These are phyloP conservation scores for Phoenix roebelenii DNA, from an alignment of 176 grass and related monocot genomes.

Conservation along the genomic window DNA sequence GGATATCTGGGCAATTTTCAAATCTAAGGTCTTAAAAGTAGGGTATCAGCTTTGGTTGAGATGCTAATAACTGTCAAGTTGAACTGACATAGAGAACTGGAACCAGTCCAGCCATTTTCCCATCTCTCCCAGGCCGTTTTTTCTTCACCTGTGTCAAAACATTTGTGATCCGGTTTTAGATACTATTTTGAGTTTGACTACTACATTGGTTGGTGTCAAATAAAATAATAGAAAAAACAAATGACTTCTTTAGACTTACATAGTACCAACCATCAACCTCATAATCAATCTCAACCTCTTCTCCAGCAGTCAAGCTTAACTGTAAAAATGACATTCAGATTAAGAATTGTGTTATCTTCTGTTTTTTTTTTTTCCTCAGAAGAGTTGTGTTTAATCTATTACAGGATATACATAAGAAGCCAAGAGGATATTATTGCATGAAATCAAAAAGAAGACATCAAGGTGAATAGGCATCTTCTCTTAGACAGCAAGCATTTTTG, in stretches of 20 bases:
- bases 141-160: constrained; percentile 71
- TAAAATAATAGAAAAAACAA: neutral
- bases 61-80: constrained; percentile 20
- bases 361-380: too few relatives aligned
- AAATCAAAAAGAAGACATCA: neutral
- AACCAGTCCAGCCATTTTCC: constrained; percentile 75
- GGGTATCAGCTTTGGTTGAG: neutral
- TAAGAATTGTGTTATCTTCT: constrained; percentile 1
- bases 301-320: constrained; percentile 82
- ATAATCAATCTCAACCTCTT: constrained; percentile 95
- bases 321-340: constrained; percentile 32
- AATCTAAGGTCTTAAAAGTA: too few relatives aligned
- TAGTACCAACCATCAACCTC: constrained; percentile 99
- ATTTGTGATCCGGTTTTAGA: too few relatives aligned
- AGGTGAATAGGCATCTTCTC: neutral
- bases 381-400: neutral
- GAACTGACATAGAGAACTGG: constrained; percentile 93
- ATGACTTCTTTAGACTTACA: constrained; percentile 45
- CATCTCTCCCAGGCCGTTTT: constrained; percentile 95
- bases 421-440: neutral
- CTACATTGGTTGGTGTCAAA: too few relatives aligned
- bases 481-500: neutral
- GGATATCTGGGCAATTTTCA: too few relatives aligned
- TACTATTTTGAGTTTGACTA: too few relatives aligned
- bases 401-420: neutral